Evolutionary conservation across 495 filamentous ascomycete species (phyloP), one percentile per base, ranked within the genome.

Genomic region (Collariella sp.): DNA sequence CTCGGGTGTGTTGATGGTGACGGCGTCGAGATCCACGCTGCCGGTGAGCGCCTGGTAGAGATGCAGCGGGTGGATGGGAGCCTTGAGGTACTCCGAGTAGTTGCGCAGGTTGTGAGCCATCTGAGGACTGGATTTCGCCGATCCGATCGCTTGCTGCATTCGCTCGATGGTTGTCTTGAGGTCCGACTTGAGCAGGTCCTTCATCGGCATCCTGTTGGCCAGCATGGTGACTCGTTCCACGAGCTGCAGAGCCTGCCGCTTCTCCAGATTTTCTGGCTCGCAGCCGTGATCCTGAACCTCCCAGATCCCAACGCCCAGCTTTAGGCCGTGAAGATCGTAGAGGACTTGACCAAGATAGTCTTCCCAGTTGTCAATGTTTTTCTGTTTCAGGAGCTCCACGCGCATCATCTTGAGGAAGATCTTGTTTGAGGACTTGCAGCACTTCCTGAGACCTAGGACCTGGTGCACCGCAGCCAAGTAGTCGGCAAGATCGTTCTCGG

Each of bases 401-500:
- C 89, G 88, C 74, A 93, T 81, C 63, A 96, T 78, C 56, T 85
- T 88, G n/a, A 96, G 75, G 71, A 97, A 91, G 20, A 85, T 79
- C 70, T 89, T 85, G 61, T 85, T 83, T 2, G 87, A 87, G n/a
- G 83, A 74, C 61, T 87, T 88, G 76, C 91, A 97, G 67, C 85
- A 86, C 55, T 86, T 84, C 45, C 94, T 82, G 39, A 91, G 76
- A 10, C 93, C 94, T n/a, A 95, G 68, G 16, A 87, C 83, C 62
- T 88, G 81, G 63, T 99, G 93, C 22, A 95, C 79, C 12, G 81
- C 76, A 7, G 86, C 82, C 34, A 96, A 70, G 62, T 84, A 86
- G 49, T 87, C 81, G 34, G 88, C 79, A 39, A 83, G 74, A 61
- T 89, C 85, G 48, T 85, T 86, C 48, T 82, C 74, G 0, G 82